Evolutionary conservation across 2,329 filamentous ascomycete species (phyloP).

Genomic region (Fusarium chuoi): DNA sequence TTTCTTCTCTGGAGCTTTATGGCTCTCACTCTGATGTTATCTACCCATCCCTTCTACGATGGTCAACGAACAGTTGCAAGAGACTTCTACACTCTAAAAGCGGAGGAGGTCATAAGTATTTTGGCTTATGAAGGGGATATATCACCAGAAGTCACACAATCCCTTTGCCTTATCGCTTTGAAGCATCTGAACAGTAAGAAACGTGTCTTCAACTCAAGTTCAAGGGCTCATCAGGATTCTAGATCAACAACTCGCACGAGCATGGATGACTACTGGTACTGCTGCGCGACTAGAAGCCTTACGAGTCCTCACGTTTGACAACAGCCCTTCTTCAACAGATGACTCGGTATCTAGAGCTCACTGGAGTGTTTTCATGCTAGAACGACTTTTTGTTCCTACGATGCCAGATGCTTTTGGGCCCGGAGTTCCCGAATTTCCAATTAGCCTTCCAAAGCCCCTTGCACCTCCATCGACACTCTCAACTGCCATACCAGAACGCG

Average conservation of each 20-base stretch:
- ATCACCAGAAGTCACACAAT: neutral
- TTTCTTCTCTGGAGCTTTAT: neutral
- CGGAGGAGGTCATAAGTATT: fast-evolving
- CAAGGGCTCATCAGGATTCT: neutral
- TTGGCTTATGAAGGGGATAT: neutral
- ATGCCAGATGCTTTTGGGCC: neutral
- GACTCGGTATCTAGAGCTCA: neutral
- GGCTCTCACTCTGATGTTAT: neutral
- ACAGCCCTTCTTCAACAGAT: fast-evolving
- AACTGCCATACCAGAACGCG: neutral
- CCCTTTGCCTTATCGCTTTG: neutral
- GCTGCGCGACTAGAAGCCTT: neutral
- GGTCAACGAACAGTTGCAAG: neutral
- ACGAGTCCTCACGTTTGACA: neutral
- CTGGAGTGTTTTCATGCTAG: neutral
- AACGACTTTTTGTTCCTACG: neutral
- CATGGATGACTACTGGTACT: neutral
- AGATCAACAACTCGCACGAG: neutral
- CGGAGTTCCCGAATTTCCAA: fast-evolving
- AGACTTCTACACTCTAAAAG: neutral
- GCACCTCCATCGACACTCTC: neutral
- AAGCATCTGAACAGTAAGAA: neutral
- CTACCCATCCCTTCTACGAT: neutral
- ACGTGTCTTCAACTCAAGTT: fast-evolving
- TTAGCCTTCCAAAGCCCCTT: neutral